Evolutionary conservation across 2,329 filamentous ascomycete genomes (phyloP).

Genomic region (Aspergillus sp.): DNA sequence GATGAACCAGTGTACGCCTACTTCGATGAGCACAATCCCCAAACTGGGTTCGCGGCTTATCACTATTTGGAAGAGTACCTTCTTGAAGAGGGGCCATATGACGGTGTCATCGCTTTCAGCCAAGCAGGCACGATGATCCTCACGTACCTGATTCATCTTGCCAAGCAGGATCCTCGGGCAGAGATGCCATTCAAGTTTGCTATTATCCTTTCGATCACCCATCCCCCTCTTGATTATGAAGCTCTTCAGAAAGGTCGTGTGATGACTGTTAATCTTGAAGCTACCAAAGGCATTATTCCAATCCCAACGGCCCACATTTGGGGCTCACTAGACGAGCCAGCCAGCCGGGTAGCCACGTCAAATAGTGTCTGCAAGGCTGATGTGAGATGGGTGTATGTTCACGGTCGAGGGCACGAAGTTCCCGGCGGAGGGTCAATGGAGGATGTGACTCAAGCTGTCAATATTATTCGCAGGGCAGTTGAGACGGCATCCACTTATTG

Average conservation of each 20-base stretch:
- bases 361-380: conserved; percentile 13
- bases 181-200: conserved; percentile 28
- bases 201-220: conserved; percentile 23
- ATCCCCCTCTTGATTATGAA: conserved; percentile 10
- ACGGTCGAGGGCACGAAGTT: conserved; percentile 18
- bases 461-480: conserved; percentile 14
- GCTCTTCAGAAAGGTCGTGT: neutral
- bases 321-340: conserved; percentile 12
- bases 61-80: conserved; percentile 20
- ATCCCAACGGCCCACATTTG: conserved; percentile 23
- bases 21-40: conserved; percentile 2
- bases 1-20: conserved; percentile 14
- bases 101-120: conserved; percentile 32
- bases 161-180: neutral
- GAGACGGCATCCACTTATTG: neutral
- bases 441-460: conserved; percentile 11
- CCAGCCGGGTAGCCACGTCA: neutral
- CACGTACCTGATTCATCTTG: conserved; percentile 7
- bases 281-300: neutral
- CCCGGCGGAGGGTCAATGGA: conserved; percentile 8
- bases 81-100: conserved; percentile 30
- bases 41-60: conserved; percentile 6
- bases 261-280: neutral
- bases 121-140: conserved; percentile 27
- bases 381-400: conserved; percentile 16